A percentile compares a stretch with the other conserved stretches of the same genome.
Evolutionary conservation across 306 rosid genomes (phyloP).

Genomic region (Hylodesmum podocarpum): DNA sequence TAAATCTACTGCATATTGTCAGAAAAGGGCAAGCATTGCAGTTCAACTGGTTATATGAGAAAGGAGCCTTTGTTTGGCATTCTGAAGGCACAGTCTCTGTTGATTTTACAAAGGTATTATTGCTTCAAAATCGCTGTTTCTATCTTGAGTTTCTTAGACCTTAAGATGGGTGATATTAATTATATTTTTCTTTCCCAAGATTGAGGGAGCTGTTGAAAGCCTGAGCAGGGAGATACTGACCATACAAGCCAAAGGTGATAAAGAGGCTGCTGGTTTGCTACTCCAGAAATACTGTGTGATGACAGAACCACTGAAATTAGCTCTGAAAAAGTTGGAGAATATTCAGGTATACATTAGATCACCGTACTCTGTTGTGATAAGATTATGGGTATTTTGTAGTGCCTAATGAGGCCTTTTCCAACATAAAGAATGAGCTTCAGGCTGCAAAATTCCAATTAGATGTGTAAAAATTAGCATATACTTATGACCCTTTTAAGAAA

Average conservation of each 20-base stretch:
- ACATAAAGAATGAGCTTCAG: background rate
- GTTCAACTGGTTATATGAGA: slow-evolving; percentile 85
- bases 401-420: background rate
- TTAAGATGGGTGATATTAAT: slow-evolving; percentile 16
- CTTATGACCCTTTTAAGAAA: background rate
- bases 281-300: slow-evolving; percentile 60
- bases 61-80: slow-evolving; percentile 74
- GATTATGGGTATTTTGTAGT: slow-evolving; percentile 1
- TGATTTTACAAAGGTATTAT: slow-evolving; percentile 76
- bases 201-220: slow-evolving; percentile 84
- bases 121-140: slow-evolving; percentile 6
- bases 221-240: slow-evolving; percentile 87
- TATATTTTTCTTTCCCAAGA: slow-evolving; percentile 38
- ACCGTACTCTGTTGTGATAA: background rate
- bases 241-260: slow-evolving; percentile 91
- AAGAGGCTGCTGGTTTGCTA: slow-evolving; percentile 73
- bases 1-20: slow-evolving; percentile 33
- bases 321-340: slow-evolving; percentile 66
- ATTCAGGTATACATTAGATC: slow-evolving; percentile 58
- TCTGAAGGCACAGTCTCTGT: slow-evolving; percentile 67
- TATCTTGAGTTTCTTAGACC: slow-evolving; percentile 1
- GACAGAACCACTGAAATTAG: slow-evolving; percentile 62
- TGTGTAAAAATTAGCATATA: slow-evolving; percentile 6
- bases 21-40: slow-evolving; percentile 98
- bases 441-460: background rate